Evolutionary conservation across 805 yeast species (phyloP), one percentile per base, ranked within the genome.

Genomic region (Candida nonsorbophila): DNA sequence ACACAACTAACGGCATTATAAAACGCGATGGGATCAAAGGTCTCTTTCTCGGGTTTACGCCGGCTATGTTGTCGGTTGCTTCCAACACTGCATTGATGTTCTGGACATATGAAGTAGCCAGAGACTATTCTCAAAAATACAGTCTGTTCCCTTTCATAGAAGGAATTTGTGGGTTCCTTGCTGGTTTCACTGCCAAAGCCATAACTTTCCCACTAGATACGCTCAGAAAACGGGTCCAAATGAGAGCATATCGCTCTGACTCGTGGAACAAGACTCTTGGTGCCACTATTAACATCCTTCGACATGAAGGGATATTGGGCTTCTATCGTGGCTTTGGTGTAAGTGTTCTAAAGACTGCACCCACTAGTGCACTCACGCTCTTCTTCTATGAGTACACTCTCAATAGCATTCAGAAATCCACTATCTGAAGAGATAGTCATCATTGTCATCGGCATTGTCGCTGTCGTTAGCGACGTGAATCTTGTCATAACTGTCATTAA

Each of bases 191-290:
- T 3, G 72, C 94, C 8, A 92, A 92, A 51, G 71, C 77, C 0
- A 40, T 76, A 0, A 78, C 85, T 0, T 92, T 85, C 53, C 98
- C 98, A 0, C 51, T 92, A 24, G 98, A 92, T 51, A 75, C 94
- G 0, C 50, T 88, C 2, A 65, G 96, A 14, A 77, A 86, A 45
- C 62, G 95, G 21, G 55, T 82, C 24, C 97, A 90, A 51, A 75
- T 88, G 56, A 37, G 32, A 22, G 25, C 19, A 16, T 17, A 36
- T 20, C 33, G 49, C 24, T 42, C 45, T 27, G 18, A 30, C 16
- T 27, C 41, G 35, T 28, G 26, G 30, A 28, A 27, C 16, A 14
- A 32, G 10, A 25, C 27, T 6, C 27, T 39, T n/a, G 33, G 48
- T 12, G 34, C 72, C 32, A 29, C 62, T 4, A 32, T 37, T 5